Evolutionary conservation across 2,329 filamentous ascomycete species (phyloP).

Genomic region (Pseudocercospora macadamiae): DNA sequence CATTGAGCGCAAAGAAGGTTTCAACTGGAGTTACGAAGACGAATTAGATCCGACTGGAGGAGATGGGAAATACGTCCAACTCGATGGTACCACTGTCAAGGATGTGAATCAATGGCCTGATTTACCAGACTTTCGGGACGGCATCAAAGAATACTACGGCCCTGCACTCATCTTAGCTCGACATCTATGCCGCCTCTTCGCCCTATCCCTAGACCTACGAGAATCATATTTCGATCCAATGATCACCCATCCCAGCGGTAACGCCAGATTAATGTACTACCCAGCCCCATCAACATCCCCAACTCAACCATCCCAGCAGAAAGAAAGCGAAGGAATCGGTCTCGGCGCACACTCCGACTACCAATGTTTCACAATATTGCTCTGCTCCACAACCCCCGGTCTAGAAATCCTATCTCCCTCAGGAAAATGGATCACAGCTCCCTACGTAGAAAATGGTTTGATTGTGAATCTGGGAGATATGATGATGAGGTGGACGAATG

Average conservation of each 20-base stretch:
- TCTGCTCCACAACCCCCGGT: constrained; percentile 25
- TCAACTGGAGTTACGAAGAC: constrained; percentile 49
- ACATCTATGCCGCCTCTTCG: constrained; percentile 43
- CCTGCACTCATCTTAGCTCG: constrained; percentile 39
- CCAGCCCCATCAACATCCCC: constrained; percentile 22
- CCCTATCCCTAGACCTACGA: constrained; percentile 38
- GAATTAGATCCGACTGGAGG: constrained; percentile 44
- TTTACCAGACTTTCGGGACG: constrained; percentile 39
- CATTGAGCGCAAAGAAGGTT: constrained; percentile 39
- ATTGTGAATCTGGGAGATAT: constrained; percentile 57
- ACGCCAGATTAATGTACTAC: constrained; percentile 42
- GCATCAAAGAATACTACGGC: constrained; percentile 40
- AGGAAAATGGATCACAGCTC: constrained; percentile 47
- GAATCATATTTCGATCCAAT: constrained; percentile 42
- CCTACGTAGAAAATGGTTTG: constrained; percentile 48
- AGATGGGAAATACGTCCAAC: constrained; percentile 46
- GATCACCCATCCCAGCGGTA: constrained; percentile 42
- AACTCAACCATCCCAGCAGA: not conserved
- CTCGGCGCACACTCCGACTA: constrained; percentile 39
- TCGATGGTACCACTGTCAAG: constrained; percentile 38
- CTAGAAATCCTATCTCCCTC: constrained; percentile 38
- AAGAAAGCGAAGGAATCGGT: constrained; percentile 32
- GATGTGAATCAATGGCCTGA: constrained; percentile 41
- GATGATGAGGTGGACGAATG: constrained; percentile 53
- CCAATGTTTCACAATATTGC: constrained; percentile 32